Evolutionary conservation across 148 eudicot genomes (phyloP).

Genomic region (Limonium bicolor): DNA sequence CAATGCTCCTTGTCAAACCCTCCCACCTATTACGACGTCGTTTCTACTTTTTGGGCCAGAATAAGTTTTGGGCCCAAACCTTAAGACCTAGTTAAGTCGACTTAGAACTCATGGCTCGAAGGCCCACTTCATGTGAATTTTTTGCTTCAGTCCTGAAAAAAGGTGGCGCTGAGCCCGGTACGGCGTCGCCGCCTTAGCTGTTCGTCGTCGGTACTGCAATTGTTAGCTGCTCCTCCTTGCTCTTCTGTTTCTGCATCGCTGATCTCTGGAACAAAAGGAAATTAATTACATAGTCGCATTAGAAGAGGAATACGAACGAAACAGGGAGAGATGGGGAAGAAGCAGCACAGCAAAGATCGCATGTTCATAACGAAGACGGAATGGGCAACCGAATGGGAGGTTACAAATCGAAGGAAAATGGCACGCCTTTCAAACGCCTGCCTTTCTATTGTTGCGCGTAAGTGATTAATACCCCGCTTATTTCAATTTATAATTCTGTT

Average conservation of each 20-base stretch:
- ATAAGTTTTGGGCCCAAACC: too few species aligned
- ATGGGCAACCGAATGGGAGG: conserved; percentile 99
- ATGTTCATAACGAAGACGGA: conserved; percentile 91
- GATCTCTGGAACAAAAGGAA: not conserved
- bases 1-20: too few species aligned
- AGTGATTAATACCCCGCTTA: not conserved
- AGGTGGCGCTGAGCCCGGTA: too few species aligned
- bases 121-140: too few species aligned
- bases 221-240: not conserved
- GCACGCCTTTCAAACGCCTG: conserved; percentile 80
- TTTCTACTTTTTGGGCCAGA: too few species aligned
- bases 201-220: not conserved
- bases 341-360: conserved; percentile 95
- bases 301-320: not conserved
- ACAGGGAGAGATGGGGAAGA: conserved; percentile 65
- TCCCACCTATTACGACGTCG: too few species aligned
- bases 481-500: not conserved
- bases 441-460: conserved; percentile 99
- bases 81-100: too few species aligned
- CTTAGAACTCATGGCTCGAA: too few species aligned
- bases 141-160: too few species aligned
- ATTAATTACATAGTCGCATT: not conserved
- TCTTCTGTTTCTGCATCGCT: not conserved
- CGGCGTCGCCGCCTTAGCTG: not conserved
- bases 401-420: conserved; percentile 60